Percentiles rank a stretch among this genome's conserved stretches.
Evolutionary conservation across 768 basidiomycete genomes (phyloP).

Genomic region (Macrocybe gigantea): DNA sequence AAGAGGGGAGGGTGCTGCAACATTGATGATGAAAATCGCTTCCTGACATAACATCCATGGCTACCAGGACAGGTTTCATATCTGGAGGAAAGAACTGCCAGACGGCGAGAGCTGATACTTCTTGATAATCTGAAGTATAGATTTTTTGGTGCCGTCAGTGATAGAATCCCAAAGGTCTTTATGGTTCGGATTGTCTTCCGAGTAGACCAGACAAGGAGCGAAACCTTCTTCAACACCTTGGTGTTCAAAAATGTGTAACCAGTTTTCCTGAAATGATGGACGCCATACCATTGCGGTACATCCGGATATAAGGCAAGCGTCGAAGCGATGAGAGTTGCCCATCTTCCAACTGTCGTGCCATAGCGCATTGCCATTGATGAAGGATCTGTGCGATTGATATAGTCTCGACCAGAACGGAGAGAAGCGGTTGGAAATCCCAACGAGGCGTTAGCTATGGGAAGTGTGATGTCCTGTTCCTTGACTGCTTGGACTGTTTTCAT

Average conservation of each 20-base stretch:
- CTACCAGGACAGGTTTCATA: neutral
- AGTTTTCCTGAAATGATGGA: neutral
- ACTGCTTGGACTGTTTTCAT: no score
- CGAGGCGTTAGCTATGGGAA: no score
- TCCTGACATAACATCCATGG: neutral
- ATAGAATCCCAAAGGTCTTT: neutral
- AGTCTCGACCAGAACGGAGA: neutral
- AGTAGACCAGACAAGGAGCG: neutral
- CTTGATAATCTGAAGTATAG: neutral
- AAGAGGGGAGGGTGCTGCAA: neutral
- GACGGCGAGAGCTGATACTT: neutral
- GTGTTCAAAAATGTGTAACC: neutral
- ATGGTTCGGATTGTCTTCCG: neutral
- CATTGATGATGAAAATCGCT: neutral
- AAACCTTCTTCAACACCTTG: neutral
- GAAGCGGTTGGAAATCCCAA: neutral
- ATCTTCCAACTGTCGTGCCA: neutral
- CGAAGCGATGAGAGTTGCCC: neutral
- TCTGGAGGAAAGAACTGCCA: slow-evolving; percentile 2
- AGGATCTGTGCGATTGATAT: neutral
- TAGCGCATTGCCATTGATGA: neutral
- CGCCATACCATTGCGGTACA: neutral
- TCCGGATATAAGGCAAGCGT: neutral
- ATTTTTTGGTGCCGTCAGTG: neutral
- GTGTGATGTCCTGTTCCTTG: no score